Evolutionary conservation across 768 basidiomycete species (phyloP), one percentile per base, ranked within the genome.

Genomic region (Fibroporia radiculosa): DNA sequence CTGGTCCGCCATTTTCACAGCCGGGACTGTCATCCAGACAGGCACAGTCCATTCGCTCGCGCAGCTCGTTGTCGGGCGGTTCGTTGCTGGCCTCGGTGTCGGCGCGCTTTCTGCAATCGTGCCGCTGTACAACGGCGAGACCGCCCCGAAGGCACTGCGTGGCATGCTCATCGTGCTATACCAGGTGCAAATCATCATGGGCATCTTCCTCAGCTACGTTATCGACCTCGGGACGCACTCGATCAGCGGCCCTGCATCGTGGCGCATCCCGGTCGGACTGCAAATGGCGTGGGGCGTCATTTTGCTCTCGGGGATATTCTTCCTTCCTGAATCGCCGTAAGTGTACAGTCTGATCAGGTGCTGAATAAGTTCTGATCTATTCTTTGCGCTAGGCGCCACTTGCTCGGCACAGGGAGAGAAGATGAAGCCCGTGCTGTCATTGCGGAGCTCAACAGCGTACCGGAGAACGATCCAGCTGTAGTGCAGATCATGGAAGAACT

Each of bases 301-400:
- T 37, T 63, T 87, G 22, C 69, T 84, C 20, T 77, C 76, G 16
- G 80, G 84, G 12, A 76, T 86, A 35, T 74, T 84, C 61, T 83
- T 83, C 71, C 65, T 88, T 1, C 84, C 85, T 1, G 86, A 88
- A 56, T 86, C 83, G 3, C 86, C 85, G 78, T 81, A 60, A 16
- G 80, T 68, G 11, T 31, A 13, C 20, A 3, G 4, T 3, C 7
- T n/a, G n/a, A n/a, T n/a, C n/a, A n/a, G n/a, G 4, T 18, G 29
- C 5, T 8, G 16, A 18, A 18, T 29, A 3, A 40, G 3, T 13
- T 5, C 28, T 42, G 29, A 42, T 8, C n/a, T n/a, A 27, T 12
- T 27, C 5, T 3, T 16, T 31, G 4, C 6, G 11, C 14, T 14
- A 83, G 81, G 20, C 83, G 84, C 56, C 81, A 84, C 50, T 68